These are phyloP conservation scores for Penicillium silybi DNA, from an alignment of 495 filamentous ascomycete species.

Conservation along the genomic window DNA sequence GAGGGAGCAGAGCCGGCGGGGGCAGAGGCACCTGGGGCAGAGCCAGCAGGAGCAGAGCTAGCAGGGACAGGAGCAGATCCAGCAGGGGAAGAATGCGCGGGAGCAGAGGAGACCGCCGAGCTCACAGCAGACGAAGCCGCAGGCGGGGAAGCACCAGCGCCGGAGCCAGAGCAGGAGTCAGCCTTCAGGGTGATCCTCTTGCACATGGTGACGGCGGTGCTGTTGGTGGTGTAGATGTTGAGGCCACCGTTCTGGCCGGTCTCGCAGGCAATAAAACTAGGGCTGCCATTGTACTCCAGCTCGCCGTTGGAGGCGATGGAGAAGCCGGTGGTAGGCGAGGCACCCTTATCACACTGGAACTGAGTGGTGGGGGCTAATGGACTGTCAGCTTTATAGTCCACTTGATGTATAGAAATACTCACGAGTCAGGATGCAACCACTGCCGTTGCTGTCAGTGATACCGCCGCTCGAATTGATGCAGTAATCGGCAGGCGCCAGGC, in stretches of 20 bases:
- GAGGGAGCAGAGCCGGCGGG: background rate
- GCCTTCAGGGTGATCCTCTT: conserved; percentile 43
- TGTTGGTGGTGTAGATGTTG: conserved; percentile 51
- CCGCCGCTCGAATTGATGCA: conserved; percentile 44
- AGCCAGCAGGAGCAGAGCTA: background rate
- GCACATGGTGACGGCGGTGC: conserved; percentile 43
- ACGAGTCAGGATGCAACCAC: conserved; percentile 47
- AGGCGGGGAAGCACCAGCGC: background rate
- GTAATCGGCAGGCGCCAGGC: conserved; percentile 34
- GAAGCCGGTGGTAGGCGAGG: conserved; percentile 42
- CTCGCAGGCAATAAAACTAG: conserved; percentile 51
- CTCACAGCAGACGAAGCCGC: background rate
- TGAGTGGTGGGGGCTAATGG: conserved; percentile 50
- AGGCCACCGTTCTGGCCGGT: conserved; percentile 44
- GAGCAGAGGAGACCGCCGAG: background rate
- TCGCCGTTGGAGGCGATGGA: conserved; percentile 45
- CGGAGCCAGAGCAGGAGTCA: conserved; percentile 40
- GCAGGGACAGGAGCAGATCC: background rate
- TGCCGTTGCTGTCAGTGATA: conserved; percentile 50
- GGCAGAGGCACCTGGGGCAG: background rate
- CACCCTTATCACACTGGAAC: conserved; percentile 61
- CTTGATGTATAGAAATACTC: background rate
- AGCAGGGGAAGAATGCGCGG: background rate
- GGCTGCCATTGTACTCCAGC: conserved; percentile 40
- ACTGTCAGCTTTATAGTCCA: background rate